A percentile compares a stretch with the other conserved stretches of the same genome.
Evolutionary conservation across 257 asterid genomes (phyloP).

Genomic region (Capsicum chinense): DNA sequence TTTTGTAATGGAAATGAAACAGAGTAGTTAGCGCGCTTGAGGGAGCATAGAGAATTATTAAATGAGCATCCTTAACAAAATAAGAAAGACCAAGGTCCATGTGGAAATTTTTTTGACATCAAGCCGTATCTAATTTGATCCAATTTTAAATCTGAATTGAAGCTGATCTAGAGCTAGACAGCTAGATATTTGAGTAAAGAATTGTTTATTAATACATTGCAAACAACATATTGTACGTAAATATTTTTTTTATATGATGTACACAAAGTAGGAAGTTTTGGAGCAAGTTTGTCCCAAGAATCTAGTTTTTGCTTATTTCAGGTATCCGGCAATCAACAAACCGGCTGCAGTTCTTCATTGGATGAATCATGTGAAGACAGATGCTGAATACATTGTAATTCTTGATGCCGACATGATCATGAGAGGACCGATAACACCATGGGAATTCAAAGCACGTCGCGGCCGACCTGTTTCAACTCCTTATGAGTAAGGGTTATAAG

Average conservation of each 20-base stretch:
- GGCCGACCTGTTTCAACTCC: constrained; percentile 94
- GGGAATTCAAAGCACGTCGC: constrained; percentile 89
- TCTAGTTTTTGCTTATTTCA: constrained; percentile 40
- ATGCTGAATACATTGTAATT: constrained; percentile 87
- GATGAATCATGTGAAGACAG: constrained; percentile 89
- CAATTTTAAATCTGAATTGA: background rate
- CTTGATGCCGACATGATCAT: constrained; percentile 95
- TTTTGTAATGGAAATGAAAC: background rate
- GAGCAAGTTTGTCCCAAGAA: background rate
- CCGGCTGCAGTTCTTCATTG: constrained; percentile 98
- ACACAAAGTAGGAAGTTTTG: background rate
- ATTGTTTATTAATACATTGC: background rate
- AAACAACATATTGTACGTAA: background rate
- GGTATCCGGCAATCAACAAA: constrained; percentile 98
- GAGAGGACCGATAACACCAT: constrained; percentile 93
- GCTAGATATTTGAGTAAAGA: background rate
- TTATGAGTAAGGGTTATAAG: constrained; percentile 64
- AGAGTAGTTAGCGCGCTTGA: background rate
- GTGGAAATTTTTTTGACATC: background rate
- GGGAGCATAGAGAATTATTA: background rate
- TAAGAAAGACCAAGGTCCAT: background rate
- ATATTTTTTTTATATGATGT: background rate
- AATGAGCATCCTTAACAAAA: background rate
- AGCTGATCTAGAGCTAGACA: background rate
- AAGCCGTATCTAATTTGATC: background rate